phyloP scores from a whole-genome alignment of 352 stramenopile genomes.

The Globisporangium okanoganense region DNA sequence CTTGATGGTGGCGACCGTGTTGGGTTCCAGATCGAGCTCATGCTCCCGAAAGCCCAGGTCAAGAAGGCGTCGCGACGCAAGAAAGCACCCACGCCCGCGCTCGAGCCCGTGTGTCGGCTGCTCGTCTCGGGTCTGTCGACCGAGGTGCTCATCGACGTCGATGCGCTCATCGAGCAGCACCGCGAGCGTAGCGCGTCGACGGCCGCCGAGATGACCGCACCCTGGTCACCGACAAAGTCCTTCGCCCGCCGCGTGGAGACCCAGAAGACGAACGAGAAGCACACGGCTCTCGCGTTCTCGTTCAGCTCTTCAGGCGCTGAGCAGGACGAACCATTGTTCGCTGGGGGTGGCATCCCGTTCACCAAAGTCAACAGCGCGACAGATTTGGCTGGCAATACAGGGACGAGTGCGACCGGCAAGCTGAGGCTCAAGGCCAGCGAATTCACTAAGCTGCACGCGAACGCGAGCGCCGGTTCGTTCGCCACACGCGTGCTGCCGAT shows the following conservation, averaged over 20 bases:
- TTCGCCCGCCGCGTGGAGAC: slow-evolving; percentile 26
- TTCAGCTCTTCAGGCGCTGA: slow-evolving; percentile 13
- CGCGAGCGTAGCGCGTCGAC: slow-evolving; percentile 25
- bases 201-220: slow-evolving; percentile 28
- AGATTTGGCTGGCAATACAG: neutral
- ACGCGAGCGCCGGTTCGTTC: slow-evolving; percentile 49
- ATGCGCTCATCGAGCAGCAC: slow-evolving; percentile 48
- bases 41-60: slow-evolving; percentile 28
- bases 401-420: slow-evolving; percentile 10
- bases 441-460: slow-evolving; percentile 65
- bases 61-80: slow-evolving; percentile 2
- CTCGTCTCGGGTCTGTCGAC: slow-evolving; percentile 49
- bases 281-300: slow-evolving; percentile 29
- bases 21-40: slow-evolving; percentile 52
- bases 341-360: neutral
- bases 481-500: slow-evolving; percentile 38
- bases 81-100: slow-evolving; percentile 8
- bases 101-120: slow-evolving; percentile 31
- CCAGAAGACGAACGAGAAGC: slow-evolving; percentile 27
- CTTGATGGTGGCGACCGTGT: slow-evolving; percentile 34
- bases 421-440: slow-evolving; percentile 40
- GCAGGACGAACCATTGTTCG: slow-evolving; percentile 11
- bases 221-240: slow-evolving; percentile 30
- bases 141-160: slow-evolving; percentile 53
- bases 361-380: slow-evolving; percentile 10